Percentiles rank a stretch among this genome's conserved stretches.
phyloP scores from a whole-genome alignment of 2,329 filamentous ascomycete genomes.

The Fusarium mangiferae region DNA sequence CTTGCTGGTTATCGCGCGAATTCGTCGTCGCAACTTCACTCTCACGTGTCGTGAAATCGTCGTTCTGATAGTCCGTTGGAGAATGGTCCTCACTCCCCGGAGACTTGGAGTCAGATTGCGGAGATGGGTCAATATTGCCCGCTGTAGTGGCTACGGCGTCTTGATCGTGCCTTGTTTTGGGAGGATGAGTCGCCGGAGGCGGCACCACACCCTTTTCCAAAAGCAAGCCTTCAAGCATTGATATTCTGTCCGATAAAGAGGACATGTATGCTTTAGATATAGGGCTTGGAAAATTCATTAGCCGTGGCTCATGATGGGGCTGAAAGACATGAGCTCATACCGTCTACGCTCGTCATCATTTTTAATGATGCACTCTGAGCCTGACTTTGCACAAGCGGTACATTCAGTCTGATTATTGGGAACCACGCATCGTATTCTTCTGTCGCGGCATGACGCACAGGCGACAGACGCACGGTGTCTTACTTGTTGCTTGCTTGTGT shows the following conservation, averaged over 20 bases:
- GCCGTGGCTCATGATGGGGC: background rate
- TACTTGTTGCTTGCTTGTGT: slow-evolving; percentile 50
- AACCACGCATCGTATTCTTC: slow-evolving; percentile 62
- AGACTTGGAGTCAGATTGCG: slow-evolving; percentile 18
- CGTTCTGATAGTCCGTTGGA: slow-evolving; percentile 48
- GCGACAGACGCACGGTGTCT: slow-evolving; percentile 64
- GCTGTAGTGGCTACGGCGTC: slow-evolving; percentile 22
- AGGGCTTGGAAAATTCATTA: slow-evolving; percentile 51
- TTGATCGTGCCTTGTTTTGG: slow-evolving; percentile 59
- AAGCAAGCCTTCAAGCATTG: slow-evolving; percentile 62
- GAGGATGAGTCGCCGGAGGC: slow-evolving; percentile 63
- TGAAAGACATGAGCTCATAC: slow-evolving; percentile 46
- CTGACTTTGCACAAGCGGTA: slow-evolving; percentile 62
- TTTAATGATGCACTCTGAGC: slow-evolving; percentile 64
- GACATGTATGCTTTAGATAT: slow-evolving; percentile 69
- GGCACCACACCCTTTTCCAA: slow-evolving; percentile 59
- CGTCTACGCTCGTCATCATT: slow-evolving; percentile 66
- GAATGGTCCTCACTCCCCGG: slow-evolving; percentile 43
- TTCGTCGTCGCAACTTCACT: slow-evolving; percentile 39
- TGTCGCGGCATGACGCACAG: slow-evolving; percentile 63
- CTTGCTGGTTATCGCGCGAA: slow-evolving; percentile 31
- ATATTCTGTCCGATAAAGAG: slow-evolving; percentile 64
- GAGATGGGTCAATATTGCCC: slow-evolving; percentile 9
- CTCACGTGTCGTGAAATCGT: slow-evolving; percentile 46
- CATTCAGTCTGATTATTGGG: slow-evolving; percentile 62